phyloP scores from a whole-genome alignment of 73 alveolate species.

The Paramecium primaurelia region DNA sequence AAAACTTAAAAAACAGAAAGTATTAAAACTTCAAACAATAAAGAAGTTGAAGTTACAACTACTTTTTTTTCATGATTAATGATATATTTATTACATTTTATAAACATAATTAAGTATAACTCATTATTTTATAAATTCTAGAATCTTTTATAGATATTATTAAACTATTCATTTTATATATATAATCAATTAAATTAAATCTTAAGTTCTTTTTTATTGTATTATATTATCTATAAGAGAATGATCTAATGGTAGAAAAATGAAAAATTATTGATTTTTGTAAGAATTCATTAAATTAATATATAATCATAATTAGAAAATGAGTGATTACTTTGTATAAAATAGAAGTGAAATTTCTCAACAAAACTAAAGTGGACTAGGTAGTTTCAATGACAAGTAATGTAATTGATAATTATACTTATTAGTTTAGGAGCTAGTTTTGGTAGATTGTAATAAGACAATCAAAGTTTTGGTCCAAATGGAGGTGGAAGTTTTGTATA shows the following conservation, averaged over 20 bases:
- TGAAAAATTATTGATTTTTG: background rate
- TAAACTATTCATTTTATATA: no score
- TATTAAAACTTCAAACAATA: background rate
- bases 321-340: background rate
- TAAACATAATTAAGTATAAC: background rate
- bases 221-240: background rate
- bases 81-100: background rate
- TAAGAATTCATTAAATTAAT: background rate
- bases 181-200: background rate
- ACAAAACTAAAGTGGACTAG: background rate
- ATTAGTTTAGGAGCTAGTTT: constrained; percentile 11
- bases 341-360: background rate
- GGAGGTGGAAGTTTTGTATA: background rate
- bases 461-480: constrained; percentile 5
- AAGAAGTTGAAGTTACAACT: background rate
- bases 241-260: background rate
- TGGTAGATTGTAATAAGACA: background rate
- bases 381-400: background rate
- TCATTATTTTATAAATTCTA: background rate
- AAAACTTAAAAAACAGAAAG: background rate
- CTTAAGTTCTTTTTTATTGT: background rate
- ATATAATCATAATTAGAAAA: background rate
- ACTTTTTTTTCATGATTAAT: background rate
- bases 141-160: background rate
- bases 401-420: background rate